These are phyloP conservation scores for Testicularia cyperi DNA, from an alignment of 1,284 basidiomycete genomes.

Conservation along the genomic window DNA sequence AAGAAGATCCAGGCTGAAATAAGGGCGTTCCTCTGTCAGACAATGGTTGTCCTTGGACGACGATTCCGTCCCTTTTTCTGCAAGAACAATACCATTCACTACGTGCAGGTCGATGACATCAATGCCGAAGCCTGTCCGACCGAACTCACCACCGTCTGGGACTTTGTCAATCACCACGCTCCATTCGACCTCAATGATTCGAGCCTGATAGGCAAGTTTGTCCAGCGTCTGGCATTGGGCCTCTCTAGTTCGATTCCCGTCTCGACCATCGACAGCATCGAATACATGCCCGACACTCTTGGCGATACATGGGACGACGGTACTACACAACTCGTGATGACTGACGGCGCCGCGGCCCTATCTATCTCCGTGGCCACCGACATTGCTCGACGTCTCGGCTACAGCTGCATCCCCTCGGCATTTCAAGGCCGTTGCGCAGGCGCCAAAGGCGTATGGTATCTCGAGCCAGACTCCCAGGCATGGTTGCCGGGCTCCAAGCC, in stretches of 20 bases:
- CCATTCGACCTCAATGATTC: constrained; percentile 23
- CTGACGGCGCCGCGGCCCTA: constrained; percentile 15
- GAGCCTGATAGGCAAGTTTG: constrained; percentile 43
- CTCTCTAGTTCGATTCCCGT: constrained; percentile 39
- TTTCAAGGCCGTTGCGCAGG: constrained; percentile 52
- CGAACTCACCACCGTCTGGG: constrained; percentile 10
- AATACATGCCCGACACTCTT: constrained; percentile 7
- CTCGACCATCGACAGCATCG: constrained; percentile 10
- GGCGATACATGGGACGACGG: constrained; percentile 8
- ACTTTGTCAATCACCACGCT: constrained; percentile 34
- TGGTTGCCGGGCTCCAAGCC: constrained; percentile 2
- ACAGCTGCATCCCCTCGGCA: constrained; percentile 14
- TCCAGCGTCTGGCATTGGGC: constrained; percentile 48
- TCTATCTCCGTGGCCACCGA: constrained; percentile 16
- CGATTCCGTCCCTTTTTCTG: constrained; percentile 36
- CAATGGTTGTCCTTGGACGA: constrained; percentile 26
- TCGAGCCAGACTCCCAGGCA: constrained; percentile 25
- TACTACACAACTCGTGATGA: constrained; percentile 14
- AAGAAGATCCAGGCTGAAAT: constrained; percentile 22
- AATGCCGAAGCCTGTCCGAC: background rate
- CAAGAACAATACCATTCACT: constrained; percentile 47
- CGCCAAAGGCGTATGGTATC: constrained; percentile 42
- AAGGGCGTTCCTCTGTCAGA: constrained; percentile 6
- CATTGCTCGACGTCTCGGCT: constrained; percentile 9
- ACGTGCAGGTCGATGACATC: constrained; percentile 18